phyloP scores from a whole-genome alignment of 495 filamentous ascomycete genomes.

The Hypoxylon cercidicola region DNA sequence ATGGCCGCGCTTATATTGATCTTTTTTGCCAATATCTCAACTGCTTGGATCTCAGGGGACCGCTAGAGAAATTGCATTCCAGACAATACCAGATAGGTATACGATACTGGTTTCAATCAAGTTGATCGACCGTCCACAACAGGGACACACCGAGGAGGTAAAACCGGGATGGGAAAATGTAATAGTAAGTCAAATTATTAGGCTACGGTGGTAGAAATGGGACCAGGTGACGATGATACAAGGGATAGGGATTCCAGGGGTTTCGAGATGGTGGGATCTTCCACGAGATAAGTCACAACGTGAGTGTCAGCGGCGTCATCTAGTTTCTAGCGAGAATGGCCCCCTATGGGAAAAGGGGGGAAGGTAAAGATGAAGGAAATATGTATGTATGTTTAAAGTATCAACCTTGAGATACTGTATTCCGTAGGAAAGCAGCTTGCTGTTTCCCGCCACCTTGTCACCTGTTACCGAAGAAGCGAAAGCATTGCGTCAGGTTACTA shows the following conservation, averaged over 20 bases:
- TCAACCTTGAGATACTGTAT: neutral
- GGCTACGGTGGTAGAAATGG: neutral
- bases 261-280: slow-evolving; percentile 31
- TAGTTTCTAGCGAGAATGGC: slow-evolving; percentile 1
- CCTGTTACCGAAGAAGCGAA: slow-evolving; percentile 12
- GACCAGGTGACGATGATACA: slow-evolving; percentile 42
- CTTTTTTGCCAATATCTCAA: neutral
- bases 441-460: slow-evolving; percentile 14
- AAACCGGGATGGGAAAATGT: neutral
- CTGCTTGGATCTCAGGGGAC: neutral
- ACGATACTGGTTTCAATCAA: neutral
- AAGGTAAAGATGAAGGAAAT: neutral
- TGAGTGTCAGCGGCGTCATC: slow-evolving; percentile 26
- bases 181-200: slow-evolving; percentile 26
- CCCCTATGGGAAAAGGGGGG: neutral
- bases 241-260: slow-evolving; percentile 20
- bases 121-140: neutral
- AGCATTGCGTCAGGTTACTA: slow-evolving; percentile 18
- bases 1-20: slow-evolving; percentile 19
- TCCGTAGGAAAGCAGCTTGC: neutral
- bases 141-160: neutral
- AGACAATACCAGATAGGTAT: too few species aligned
- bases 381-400: too few species aligned
- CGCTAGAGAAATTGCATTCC: slow-evolving; percentile 1
- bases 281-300: slow-evolving; percentile 15